A percentile compares a stretch with the other conserved stretches of the same genome.
Conservation (phyloP, 495 filamentous ascomycete species). For the Paragyromitra xinjiangensis region DNA sequence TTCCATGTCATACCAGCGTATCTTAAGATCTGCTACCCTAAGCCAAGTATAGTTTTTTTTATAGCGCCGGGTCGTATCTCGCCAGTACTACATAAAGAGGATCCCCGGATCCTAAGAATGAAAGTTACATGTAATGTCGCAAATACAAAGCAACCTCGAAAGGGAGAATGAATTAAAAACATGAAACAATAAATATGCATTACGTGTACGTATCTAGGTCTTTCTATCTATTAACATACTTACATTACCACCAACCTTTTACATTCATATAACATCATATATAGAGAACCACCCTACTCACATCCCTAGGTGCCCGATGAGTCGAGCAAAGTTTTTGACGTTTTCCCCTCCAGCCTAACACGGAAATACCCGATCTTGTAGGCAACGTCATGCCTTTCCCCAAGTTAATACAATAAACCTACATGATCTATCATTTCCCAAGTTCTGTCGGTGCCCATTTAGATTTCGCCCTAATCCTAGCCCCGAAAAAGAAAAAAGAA, state of each 20-base stretch:
- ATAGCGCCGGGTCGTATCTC: too few relatives aligned
- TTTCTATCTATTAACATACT: not conserved
- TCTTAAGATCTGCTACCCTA: too few relatives aligned
- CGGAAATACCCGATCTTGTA: not conserved
- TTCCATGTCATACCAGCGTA: too few relatives aligned
- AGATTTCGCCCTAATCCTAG: conserved; percentile 71
- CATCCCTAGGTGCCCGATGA: not conserved
- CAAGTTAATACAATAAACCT: not conserved
- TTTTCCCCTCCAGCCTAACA: not conserved
- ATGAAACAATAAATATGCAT: not conserved
- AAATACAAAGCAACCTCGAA: too few relatives aligned
- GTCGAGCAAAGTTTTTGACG: not conserved
- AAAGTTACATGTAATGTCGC: too few relatives aligned
- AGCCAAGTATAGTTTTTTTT: too few relatives aligned
- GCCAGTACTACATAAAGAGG: not conserved
- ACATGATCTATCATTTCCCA: not conserved
- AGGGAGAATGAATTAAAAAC: not conserved
- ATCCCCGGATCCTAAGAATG: not conserved
- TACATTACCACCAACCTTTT: not conserved
- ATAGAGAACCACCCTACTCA: not conserved
- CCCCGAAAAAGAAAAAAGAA: conserved; percentile 71
- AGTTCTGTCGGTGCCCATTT: conserved; percentile 69
- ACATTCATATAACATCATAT: not conserved
- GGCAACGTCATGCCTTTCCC: not conserved
- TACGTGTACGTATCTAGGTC: not conserved